phyloP scores from a whole-genome alignment of 768 basidiomycete species.

The Russula virescens region DNA sequence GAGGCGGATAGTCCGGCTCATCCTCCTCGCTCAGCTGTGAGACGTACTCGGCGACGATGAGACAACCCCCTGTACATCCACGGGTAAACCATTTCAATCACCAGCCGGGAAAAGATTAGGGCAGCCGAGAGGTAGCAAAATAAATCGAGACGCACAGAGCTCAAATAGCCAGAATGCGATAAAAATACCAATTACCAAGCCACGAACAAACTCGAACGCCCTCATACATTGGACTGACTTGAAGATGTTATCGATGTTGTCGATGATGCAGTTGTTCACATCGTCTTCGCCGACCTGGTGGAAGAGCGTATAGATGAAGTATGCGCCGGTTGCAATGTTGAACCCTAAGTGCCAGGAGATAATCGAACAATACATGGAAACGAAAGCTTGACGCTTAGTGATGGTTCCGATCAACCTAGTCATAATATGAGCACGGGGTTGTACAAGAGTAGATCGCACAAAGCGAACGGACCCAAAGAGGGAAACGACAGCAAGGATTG shows the following conservation, averaged over 20 bases:
- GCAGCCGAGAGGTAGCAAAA: not conserved
- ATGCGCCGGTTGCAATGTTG: slow-evolving; percentile 44
- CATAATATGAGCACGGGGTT: not conserved
- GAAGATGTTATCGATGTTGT: slow-evolving; percentile 28
- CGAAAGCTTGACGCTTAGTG: slow-evolving; percentile 37
- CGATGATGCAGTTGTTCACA: slow-evolving; percentile 36
- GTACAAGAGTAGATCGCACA: not conserved
- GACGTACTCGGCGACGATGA: slow-evolving; percentile 48
- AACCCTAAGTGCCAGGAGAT: slow-evolving; percentile 43
- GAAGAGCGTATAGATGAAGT: slow-evolving; percentile 43
- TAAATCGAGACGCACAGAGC: slow-evolving; percentile 41
- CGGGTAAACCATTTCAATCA: not conserved
- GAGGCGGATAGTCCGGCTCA: slow-evolving; percentile 18
- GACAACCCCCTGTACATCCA: slow-evolving; percentile 39
- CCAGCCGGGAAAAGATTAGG: not conserved
- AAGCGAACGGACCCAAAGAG: slow-evolving; percentile 20
- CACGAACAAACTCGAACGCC: slow-evolving; percentile 40
- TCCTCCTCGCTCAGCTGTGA: slow-evolving; percentile 50
- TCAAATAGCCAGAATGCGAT: slow-evolving; percentile 48
- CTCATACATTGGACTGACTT: slow-evolving; percentile 39
- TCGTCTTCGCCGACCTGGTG: slow-evolving; percentile 35
- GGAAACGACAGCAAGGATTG: slow-evolving; percentile 9
- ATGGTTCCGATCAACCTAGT: slow-evolving; percentile 42
- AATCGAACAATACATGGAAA: slow-evolving; percentile 40
- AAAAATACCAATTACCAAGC: slow-evolving; percentile 40